Evolutionary conservation across 116 monocot species (phyloP), one percentile per base, ranked within the genome.

Genomic region (Trichopus zeylanicus): DNA sequence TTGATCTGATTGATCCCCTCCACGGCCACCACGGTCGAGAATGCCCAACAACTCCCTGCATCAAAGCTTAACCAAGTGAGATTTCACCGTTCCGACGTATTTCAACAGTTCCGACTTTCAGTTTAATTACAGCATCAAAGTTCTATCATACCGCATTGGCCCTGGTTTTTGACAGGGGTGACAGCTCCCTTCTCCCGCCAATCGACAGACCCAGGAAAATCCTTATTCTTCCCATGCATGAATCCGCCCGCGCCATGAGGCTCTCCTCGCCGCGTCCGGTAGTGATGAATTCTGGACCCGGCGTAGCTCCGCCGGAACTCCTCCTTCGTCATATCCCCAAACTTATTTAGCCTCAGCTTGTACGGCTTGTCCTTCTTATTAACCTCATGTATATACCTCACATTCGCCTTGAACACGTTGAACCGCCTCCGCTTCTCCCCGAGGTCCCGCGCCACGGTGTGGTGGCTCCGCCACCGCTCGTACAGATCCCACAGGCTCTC

Each of bases 41-140:
- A 84, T 5, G 84, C 84, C 84, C 84, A 84, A 35, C 84, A 84
- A 57, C 84, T 72, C 13, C 79, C 79, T 83, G 29, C 20, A 53
- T 55, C 27, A 28, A 0, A 5, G 34, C 21, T 1, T 42, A 21
- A 49, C 21, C 49, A 42, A 12, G 19, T 8, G 7, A 19, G 49
- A 20, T 49, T 7, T 0, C 24, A 49, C 5, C 19, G 9, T 49
- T 21, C 19, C 5, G 1, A 23, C 19, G 21, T 49, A 23, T 42
- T 39, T 42, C n/a, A n/a, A n/a, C n/a, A n/a, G n/a, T n/a, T n/a
- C n/a, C n/a, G n/a, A n/a, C n/a, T n/a, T n/a, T n/a, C n/a, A n/a
- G n/a, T n/a, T n/a, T n/a, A n/a, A n/a, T 42, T 42, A 18, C 13
- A n/a, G 13, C 37, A 1, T 37, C 15, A 2, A n/a, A 42, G 42